Evolutionary conservation across 2,329 filamentous ascomycete genomes (phyloP).

Genomic region (Fusarium keratoplasticum): DNA sequence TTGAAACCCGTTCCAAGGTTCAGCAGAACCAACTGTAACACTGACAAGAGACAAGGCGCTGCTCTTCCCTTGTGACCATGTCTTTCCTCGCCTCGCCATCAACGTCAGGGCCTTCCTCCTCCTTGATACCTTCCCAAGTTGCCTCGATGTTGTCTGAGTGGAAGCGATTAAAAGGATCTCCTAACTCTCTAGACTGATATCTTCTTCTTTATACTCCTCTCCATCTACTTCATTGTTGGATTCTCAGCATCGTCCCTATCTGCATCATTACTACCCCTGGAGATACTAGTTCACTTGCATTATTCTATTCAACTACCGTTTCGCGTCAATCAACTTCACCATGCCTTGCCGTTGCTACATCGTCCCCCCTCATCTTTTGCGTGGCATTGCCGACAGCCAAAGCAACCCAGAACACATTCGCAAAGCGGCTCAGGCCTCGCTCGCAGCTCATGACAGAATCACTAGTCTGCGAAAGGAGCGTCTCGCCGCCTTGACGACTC

Average conservation of each 20-base stretch:
- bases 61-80: neutral
- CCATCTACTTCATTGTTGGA: neutral
- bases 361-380: constrained; percentile 59
- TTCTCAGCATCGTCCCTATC: neutral
- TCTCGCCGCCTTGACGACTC: constrained; percentile 49
- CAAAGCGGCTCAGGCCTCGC: constrained; percentile 50
- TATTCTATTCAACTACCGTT: neutral
- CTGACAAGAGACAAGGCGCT: neutral
- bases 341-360: constrained; percentile 41
- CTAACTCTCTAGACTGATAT: neutral
- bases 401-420: constrained; percentile 52
- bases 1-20: neutral
- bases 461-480: constrained; percentile 49
- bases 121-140: neutral
- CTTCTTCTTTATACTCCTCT: neutral
- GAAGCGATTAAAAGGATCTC: neutral
- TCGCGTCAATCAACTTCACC: neutral
- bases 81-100: neutral
- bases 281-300: neutral
- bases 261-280: neutral
- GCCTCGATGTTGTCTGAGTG: neutral
- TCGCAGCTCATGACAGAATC: constrained; percentile 50
- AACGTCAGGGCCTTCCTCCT: neutral
- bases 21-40: neutral
- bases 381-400: constrained; percentile 54